Evolutionary conservation across 2,329 filamentous ascomycete species (phyloP), one percentile per base, ranked within the genome.

Genomic region (Hypocrella siamensis): DNA sequence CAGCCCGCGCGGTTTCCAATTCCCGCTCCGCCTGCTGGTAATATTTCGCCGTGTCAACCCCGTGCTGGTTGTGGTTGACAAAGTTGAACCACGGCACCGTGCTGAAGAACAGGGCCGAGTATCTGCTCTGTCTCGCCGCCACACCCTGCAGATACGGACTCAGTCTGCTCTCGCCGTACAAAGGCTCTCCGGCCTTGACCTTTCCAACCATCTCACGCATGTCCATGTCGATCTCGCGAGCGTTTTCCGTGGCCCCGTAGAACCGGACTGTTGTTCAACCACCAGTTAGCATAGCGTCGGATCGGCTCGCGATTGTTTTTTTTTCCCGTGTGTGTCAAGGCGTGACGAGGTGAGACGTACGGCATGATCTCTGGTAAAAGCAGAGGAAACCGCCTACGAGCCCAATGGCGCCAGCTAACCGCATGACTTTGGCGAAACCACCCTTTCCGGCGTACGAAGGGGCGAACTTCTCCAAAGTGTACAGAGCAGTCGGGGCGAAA

Each of bases 141-240:
- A 94, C 79, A 37, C 88, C 90, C 60, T 98, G 90, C 66, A 94
- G 79, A 59, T 94, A 83, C 40, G 86, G 77, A 35, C 78, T 79
- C 46, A 94, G 60, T 32, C 62, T 61, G 47, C 76, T 83, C 46
- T 70, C 72, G 48, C 90, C 90, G 58, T 98, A 98, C 30, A 96
- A 65, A 22, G 90, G 70, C 63, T 93, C 71, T 42, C 88, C 88
- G 37, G 70, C 73, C 71, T 96, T 98, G 53, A 96, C 86, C 61
- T 88, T 92, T 55, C 76, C 72, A 24, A 94, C 86, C 90, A 98
- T 98, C 60, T 98, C 90, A 42, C 74, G 72, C 86, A 96, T 96
- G 54, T 98, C 90, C 78, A 93, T 78, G 41, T 93, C 80, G 35
- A 90, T 65, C 58, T 98, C 90, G 46, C 90, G 77, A 33, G 77